Conservation (phyloP, 345 rosid species). For the Eucalyptus regnans region DNA sequence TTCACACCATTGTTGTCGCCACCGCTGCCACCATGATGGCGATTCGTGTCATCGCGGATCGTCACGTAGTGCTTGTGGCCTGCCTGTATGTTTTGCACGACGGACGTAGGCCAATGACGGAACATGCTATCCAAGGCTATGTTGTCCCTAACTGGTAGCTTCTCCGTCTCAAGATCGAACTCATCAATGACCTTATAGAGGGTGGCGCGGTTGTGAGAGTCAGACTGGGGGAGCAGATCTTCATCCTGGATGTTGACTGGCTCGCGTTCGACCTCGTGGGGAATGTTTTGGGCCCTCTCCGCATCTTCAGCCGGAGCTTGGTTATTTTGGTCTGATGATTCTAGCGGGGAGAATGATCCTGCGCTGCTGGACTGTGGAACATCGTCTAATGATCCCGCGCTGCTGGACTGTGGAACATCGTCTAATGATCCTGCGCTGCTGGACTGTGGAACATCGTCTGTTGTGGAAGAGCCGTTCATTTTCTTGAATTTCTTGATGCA, state of each 20-base stretch:
- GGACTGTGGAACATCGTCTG: not conserved
- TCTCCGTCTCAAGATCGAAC: not conserved
- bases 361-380: not conserved
- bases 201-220: not conserved
- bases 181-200: not conserved
- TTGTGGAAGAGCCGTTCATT: not conserved
- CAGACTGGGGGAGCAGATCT: not conserved
- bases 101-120: not conserved
- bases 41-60: not conserved
- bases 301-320: not conserved
- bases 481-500: not conserved
- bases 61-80: not conserved
- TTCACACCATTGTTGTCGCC: not conserved
- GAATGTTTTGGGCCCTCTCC: not conserved
- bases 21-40: not conserved
- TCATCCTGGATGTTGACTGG: not conserved
- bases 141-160: not conserved
- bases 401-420: not conserved
- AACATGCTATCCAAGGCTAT: not conserved
- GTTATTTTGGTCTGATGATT: not conserved
- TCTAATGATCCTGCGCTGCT: not conserved
- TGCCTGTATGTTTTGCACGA: not conserved
- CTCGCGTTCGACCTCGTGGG: not conserved
- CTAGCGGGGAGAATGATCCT: not conserved
- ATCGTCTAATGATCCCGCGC: not conserved